Percentiles rank a stretch among this genome's conserved stretches.
Evolutionary conservation across 345 rosid species (phyloP).

Genomic region (Boechera stricta): DNA sequence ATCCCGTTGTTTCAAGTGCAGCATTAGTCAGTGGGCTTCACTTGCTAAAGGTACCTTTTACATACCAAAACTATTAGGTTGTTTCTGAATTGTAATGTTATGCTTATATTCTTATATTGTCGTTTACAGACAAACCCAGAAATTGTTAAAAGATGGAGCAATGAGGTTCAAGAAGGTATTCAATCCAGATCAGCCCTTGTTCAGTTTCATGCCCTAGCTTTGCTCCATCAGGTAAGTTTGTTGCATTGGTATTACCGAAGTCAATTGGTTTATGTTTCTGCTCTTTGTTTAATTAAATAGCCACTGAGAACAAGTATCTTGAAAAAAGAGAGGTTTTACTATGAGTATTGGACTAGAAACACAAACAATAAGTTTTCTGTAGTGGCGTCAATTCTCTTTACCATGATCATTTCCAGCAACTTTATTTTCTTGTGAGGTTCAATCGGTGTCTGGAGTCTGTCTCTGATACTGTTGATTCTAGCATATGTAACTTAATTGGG

Average conservation of each 20-base stretch:
- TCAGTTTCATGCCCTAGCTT: constrained; percentile 92
- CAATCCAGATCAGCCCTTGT: constrained; percentile 97
- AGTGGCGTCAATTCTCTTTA: background rate
- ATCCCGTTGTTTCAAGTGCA: constrained; percentile 99
- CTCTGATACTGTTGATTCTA: constrained; percentile 5
- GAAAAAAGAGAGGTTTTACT: constrained; percentile 1
- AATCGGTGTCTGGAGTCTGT: background rate
- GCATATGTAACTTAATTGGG: constrained; percentile 4
- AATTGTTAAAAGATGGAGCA: constrained; percentile 98
- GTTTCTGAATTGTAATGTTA: constrained; percentile 2
- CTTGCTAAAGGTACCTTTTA: constrained; percentile 74
- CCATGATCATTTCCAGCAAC: background rate
- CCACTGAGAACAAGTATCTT: background rate
- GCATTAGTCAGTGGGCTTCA: constrained; percentile 98
- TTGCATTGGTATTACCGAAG: constrained; percentile 27
- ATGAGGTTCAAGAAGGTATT: constrained; percentile 99
- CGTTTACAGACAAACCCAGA: constrained; percentile 76
- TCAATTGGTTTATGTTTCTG: constrained; percentile 9
- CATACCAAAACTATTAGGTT: background rate
- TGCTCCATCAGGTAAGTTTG: constrained; percentile 79
- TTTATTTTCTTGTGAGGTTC: background rate
- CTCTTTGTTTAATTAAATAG: background rate
- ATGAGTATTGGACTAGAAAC: constrained; percentile 9
- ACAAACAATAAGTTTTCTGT: constrained; percentile 4
- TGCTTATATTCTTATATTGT: constrained; percentile 4